Conservation (phyloP, 2,329 filamentous ascomycete species). For the Apiospora pterosperma region DNA sequence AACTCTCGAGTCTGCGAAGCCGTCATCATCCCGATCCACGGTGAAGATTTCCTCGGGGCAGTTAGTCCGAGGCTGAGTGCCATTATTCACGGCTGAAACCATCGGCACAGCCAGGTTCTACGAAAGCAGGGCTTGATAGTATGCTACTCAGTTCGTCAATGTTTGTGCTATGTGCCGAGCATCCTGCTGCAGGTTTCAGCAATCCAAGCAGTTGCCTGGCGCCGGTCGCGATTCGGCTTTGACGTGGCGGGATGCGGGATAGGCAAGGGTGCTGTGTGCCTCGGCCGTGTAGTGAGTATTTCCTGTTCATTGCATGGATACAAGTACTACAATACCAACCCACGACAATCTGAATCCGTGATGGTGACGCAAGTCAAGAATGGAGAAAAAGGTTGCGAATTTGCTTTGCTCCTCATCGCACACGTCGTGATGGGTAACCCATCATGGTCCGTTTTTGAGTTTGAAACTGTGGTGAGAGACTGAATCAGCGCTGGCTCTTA, state of each 20-base stretch:
- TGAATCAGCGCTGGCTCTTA: background rate
- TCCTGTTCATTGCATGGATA: background rate
- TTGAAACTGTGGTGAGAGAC: background rate
- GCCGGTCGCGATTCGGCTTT: background rate
- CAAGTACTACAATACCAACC: background rate
- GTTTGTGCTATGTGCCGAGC: background rate
- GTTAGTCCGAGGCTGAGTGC: background rate
- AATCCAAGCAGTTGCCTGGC: background rate
- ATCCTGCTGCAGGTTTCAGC: background rate
- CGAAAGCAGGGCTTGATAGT: background rate
- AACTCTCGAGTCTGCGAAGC: background rate
- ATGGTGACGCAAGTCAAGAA: background rate
- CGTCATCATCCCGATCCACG: background rate
- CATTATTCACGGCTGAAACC: background rate
- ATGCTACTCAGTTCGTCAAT: background rate
- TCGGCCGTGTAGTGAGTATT: background rate
- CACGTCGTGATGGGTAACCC: background rate
- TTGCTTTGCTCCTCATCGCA: background rate
- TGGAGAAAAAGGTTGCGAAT: background rate
- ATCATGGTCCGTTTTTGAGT: constrained; percentile 1
- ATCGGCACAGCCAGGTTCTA: background rate
- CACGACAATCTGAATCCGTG: background rate
- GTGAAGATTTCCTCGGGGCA: background rate
- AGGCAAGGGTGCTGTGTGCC: background rate
- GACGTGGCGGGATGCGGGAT: background rate